Conservation (phyloP, 2,329 filamentous ascomycete genomes). For the Fusarium tjaetaba region DNA sequence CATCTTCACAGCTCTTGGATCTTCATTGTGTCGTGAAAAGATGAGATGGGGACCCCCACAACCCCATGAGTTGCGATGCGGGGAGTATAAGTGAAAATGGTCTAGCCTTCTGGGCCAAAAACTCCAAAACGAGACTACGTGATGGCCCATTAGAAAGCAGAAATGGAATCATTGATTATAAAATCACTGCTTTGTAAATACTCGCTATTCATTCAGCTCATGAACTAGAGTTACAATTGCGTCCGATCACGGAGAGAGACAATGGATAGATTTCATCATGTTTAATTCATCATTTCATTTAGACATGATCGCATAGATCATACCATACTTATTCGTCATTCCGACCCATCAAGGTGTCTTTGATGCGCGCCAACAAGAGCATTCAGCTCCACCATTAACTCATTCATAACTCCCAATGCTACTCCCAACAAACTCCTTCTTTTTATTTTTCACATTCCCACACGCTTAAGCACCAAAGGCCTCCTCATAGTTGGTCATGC, state of each 20-base stretch:
- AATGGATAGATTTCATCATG: background rate
- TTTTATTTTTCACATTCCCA: background rate
- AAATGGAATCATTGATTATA: background rate
- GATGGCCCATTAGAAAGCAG: background rate
- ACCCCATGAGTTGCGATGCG: background rate
- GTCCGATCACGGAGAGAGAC: background rate
- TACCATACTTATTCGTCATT: slow-evolving; percentile 25
- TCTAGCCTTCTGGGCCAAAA: background rate
- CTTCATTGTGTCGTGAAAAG: background rate
- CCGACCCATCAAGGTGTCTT: slow-evolving; percentile 37
- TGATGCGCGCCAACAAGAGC: slow-evolving; percentile 8
- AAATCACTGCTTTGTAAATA: background rate
- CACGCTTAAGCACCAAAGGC: slow-evolving; percentile 64
- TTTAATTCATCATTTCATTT: slow-evolving; percentile 31
- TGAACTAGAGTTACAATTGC: too few relatives aligned
- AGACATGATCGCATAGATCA: background rate
- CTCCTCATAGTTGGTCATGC: slow-evolving; percentile 76
- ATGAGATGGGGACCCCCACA: background rate
- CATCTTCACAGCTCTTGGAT: background rate
- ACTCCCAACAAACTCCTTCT: slow-evolving; percentile 5
- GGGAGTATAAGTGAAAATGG: background rate
- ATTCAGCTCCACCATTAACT: slow-evolving; percentile 27
- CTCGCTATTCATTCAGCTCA: background rate
- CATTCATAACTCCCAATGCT: slow-evolving; percentile 10
- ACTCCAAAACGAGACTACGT: slow-evolving; percentile 1